Base-by-base conservation (phyloP, 1,284 basidiomycete genomes). In the Retiboletus fuscus region DNA sequence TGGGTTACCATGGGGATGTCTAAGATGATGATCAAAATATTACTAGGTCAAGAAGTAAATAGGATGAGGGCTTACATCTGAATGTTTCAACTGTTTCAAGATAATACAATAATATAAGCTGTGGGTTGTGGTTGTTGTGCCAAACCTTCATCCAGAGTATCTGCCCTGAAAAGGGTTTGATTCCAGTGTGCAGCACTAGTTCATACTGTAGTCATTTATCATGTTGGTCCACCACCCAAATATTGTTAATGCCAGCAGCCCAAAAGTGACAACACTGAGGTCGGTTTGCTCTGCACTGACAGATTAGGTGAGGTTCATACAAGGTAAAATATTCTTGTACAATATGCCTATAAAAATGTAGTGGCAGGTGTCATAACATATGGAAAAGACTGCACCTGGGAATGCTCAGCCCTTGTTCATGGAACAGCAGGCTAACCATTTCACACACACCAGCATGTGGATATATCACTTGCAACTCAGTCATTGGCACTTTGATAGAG, bases 201-300 rank as follows among this genome's bases (percentile, higher is more conserved):
- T 73, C n/a, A n/a, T n/a, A n/a, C n/a, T n/a, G n/a, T 0, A 64
- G 22, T 67, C 71, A 73, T 3, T 73, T 73, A 43, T 69, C 67
- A 18, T 73, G 65, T 5, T 73, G 62, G 3, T 73, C 67, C 0
- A 73, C n/a, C 0, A 64, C 51, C 67, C 63, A 69, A 0, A 72
- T 65, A 34, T 72, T 55, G n/a, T 72, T 71, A 7, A 67, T 51
- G 2, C 62, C 66, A 8, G 34, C 34, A 39, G 34, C 34, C 34
- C 34, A 39, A 10, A 39, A 39, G 34, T 10, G 6, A 39, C 0
- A 66, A 58, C 5, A 66, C 20, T 46, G 15, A 16, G 20, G 44
- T 1, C 44, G 11, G 44, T 46, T 46, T 4, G 44, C 44, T 1
- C 44, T n/a, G n/a, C n/a, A n/a, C n/a, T n/a, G 44, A 46, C 44